Evolutionary conservation across 2,329 filamentous ascomycete species (phyloP).

Genomic region (Dactylellina cionopaga): DNA sequence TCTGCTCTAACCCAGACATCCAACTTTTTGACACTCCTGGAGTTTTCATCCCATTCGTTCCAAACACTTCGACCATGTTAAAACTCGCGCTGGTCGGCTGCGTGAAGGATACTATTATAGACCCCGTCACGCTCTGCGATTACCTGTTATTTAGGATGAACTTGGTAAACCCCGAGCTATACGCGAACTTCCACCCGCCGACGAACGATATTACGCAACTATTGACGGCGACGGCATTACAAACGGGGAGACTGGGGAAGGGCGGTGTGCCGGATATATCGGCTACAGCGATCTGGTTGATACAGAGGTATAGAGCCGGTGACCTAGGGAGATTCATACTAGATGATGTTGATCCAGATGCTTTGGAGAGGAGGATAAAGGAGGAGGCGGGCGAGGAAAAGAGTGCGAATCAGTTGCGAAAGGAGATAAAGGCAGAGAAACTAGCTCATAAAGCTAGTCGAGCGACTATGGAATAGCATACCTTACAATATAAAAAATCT

Average conservation of each 20-base stretch:
- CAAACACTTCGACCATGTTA: slow-evolving; percentile 86
- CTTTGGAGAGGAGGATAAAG: slow-evolving; percentile 66
- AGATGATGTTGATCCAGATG: slow-evolving; percentile 75
- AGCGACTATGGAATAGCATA: slow-evolving; percentile 20
- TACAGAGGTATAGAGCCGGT: slow-evolving; percentile 84
- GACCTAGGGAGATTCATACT: slow-evolving; percentile 79
- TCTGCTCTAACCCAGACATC: slow-evolving; percentile 71
- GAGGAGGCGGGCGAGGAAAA: slow-evolving; percentile 60
- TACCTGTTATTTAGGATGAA: slow-evolving; percentile 91
- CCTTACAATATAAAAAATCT: neutral
- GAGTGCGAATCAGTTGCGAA: slow-evolving; percentile 54
- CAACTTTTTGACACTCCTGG: slow-evolving; percentile 93
- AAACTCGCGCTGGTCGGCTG: slow-evolving; percentile 91
- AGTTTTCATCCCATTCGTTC: slow-evolving; percentile 92
- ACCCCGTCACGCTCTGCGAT: slow-evolving; percentile 81
- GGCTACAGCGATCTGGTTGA: slow-evolving; percentile 78
- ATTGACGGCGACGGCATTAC: slow-evolving; percentile 74
- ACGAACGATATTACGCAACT: slow-evolving; percentile 86
- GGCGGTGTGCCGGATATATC: slow-evolving; percentile 77
- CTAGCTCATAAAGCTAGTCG: slow-evolving; percentile 29
- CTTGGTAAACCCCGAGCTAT: slow-evolving; percentile 70
- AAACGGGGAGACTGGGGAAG: slow-evolving; percentile 78
- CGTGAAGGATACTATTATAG: slow-evolving; percentile 88
- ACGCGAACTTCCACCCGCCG: slow-evolving; percentile 72
- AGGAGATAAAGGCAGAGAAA: slow-evolving; percentile 57